A percentile compares a stretch with the other conserved stretches of the same genome.
Conservation (phyloP, 2,329 filamentous ascomycete genomes). For the Thielaviopsis populi region DNA sequence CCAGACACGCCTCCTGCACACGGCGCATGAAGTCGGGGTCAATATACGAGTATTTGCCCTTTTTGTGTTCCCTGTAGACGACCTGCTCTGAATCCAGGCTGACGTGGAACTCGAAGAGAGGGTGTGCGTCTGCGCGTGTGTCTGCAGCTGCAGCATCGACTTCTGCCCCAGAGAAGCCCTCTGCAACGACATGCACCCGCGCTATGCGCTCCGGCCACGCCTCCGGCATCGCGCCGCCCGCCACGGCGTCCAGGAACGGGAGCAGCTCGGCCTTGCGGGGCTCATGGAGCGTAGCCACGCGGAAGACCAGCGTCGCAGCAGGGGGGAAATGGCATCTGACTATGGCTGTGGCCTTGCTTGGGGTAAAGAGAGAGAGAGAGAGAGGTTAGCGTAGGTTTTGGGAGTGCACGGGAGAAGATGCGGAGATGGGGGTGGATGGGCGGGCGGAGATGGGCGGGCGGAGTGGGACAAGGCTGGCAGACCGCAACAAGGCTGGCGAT, state of each 20-base stretch:
- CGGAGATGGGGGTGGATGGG: neutral
- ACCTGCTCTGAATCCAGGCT: conserved; percentile 22
- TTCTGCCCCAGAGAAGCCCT: neutral
- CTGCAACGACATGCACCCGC: conserved; percentile 26
- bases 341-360: conserved; percentile 2
- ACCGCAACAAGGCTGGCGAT: too few species aligned
- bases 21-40: conserved; percentile 34
- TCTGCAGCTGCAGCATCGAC: neutral
- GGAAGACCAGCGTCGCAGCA: conserved; percentile 26
- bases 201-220: conserved; percentile 25
- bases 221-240: conserved; percentile 15
- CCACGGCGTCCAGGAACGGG: conserved; percentile 30
- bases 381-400: too few species aligned
- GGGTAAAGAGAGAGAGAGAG: neutral
- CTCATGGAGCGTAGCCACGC: conserved; percentile 36
- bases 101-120: conserved; percentile 25
- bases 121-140: conserved; percentile 13
- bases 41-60: conserved; percentile 32
- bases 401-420: neutral
- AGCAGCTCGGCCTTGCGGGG: conserved; percentile 35
- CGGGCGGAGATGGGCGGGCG: too few species aligned
- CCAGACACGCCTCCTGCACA: conserved; percentile 33
- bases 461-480: neutral
- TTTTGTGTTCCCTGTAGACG: conserved; percentile 23
- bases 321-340: conserved; percentile 15